phyloP scores from a whole-genome alignment of 805 yeast genomes.

The Pichia cabralensis region DNA sequence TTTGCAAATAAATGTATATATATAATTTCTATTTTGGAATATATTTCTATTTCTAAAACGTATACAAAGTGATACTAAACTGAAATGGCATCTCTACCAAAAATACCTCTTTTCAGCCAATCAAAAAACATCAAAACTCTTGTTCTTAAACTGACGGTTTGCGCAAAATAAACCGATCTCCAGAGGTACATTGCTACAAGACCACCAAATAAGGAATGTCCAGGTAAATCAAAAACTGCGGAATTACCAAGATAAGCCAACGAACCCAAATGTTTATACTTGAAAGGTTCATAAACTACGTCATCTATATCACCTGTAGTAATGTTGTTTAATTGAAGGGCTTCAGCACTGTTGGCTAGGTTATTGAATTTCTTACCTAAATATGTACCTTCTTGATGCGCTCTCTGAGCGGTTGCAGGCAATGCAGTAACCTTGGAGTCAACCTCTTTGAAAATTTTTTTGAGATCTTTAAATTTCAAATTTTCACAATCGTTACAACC shows the following conservation, averaged over 20 bases:
- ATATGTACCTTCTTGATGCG: constrained; percentile 85
- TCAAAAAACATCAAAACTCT: constrained; percentile 76
- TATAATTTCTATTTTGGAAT: too few relatives aligned
- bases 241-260: constrained; percentile 91
- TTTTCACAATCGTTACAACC: constrained; percentile 39
- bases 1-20: too few relatives aligned
- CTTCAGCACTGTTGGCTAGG: constrained; percentile 46
- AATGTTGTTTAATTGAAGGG: constrained; percentile 33
- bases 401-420: constrained; percentile 97
- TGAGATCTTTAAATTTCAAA: constrained; percentile 42
- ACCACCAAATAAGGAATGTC: constrained; percentile 67
- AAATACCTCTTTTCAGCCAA: constrained; percentile 78
- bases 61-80: too few relatives aligned
- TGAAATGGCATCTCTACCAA: constrained; percentile 64
- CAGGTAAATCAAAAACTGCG: constrained; percentile 87
- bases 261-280: constrained; percentile 82
- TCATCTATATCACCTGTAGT: constrained; percentile 29
- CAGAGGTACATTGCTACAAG: constrained; percentile 88
- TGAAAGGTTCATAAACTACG: constrained; percentile 48
- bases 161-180: constrained; percentile 88
- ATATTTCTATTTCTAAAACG: too few relatives aligned
- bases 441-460: constrained; percentile 45
- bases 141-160: constrained; percentile 84
- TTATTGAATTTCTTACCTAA: constrained; percentile 63
- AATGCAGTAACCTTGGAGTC: constrained; percentile 61